Evolutionary conservation across 495 filamentous ascomycete species (phyloP), one percentile per base, ranked within the genome.

Genomic region (Poronia punctata): DNA sequence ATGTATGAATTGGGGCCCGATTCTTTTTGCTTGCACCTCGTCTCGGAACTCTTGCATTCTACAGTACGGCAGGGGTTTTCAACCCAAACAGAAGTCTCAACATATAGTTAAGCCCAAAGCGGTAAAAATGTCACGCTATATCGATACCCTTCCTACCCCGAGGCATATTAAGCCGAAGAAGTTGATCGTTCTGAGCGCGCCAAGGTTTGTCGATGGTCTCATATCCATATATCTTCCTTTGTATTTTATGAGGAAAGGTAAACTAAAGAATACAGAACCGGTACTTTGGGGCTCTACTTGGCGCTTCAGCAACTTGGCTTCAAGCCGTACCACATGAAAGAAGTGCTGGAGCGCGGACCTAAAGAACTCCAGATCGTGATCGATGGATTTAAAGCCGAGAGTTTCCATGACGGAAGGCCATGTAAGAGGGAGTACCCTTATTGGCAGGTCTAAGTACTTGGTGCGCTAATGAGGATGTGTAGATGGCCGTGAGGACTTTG

Each of bases 271-370:
- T 24, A 7, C 11, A 60, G 57, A 36, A 55, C 54, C 7, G 57
- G 54, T 12, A 60, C 57, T 6, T 33, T 43, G 40, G 57, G 54
- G 35, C 46, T 55, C 11, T 58, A 58, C 25, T n/a, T 24, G 7
- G 57, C 57, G 19, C 31, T 60, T 40, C 46, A 53, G 29, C 21
- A 37, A 16, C 46, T 60, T 7, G 54, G 54, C 15, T 56, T 43
- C 32, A 46, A 29, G 49, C 57, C 57, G 0, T 60, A 53, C 16
- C 57, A 60, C 32, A 52, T 60, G 52, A 32, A 19, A 7, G 57
- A 60, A 31, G 37, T 54, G 14, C 0, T 49, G 1, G 26, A 29
- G 17, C 1, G 19, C 14, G 49, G 52, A 1, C 14, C 27, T 16
- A 16, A 32, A 7, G 41, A 39, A 16, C 1, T 57, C 4, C 40